These are phyloP conservation scores for Tympanopsis confertula DNA, from an alignment of 2,329 filamentous ascomycete species.

Conservation along the genomic window DNA sequence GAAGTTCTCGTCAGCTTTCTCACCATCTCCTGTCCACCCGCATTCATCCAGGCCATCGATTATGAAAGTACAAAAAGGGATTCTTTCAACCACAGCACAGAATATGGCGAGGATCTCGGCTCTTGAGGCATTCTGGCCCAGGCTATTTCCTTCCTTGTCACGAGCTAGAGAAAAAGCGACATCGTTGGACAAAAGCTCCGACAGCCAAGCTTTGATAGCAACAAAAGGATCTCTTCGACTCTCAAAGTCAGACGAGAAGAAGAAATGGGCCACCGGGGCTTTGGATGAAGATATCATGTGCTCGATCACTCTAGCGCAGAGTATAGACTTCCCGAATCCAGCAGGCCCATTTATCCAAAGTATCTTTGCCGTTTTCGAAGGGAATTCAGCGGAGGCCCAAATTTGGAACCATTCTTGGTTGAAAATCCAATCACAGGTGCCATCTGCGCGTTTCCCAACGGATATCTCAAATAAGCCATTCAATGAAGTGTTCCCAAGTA, in stretches of 20 bases:
- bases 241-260: constrained; percentile 15
- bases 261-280: constrained; percentile 13
- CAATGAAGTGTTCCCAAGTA: constrained; percentile 2
- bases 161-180: constrained; percentile 6
- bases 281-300: constrained; percentile 4
- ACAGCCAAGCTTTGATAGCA: constrained; percentile 17
- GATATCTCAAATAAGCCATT: constrained; percentile 9
- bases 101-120: constrained; percentile 9
- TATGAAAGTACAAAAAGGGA: constrained; percentile 11
- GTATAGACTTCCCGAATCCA: constrained; percentile 20
- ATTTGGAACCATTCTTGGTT: constrained; percentile 3
- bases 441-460: constrained; percentile 7
- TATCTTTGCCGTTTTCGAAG: constrained; percentile 4
- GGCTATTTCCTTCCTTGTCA: background rate
- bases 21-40: background rate
- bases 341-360: constrained; percentile 19
- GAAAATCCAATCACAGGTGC: constrained; percentile 16
- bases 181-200: constrained; percentile 7
- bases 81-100: constrained; percentile 1
- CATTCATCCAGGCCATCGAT: constrained; percentile 24
- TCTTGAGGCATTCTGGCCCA: constrained; percentile 6
- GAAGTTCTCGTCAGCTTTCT: background rate
- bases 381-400: constrained; percentile 8
- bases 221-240: constrained; percentile 12
- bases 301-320: constrained; percentile 15